Percentiles rank a stretch among this genome's conserved stretches.
Conservation (phyloP, 2,329 filamentous ascomycete genomes). For the Fusarium succisae region DNA sequence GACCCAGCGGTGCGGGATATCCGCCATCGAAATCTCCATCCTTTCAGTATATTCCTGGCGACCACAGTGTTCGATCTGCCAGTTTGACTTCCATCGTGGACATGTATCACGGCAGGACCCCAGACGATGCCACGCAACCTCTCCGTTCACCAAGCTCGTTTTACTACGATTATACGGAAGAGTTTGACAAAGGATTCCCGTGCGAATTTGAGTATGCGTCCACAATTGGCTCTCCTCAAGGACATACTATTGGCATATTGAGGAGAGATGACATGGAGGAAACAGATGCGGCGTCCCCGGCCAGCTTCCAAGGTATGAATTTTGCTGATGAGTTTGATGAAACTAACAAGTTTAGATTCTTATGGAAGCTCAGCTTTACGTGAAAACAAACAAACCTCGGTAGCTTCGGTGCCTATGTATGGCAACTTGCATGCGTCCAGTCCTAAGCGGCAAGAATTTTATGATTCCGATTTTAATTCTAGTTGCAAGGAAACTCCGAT, state of each 20-base stretch:
- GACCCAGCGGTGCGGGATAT: constrained; percentile 49
- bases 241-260: constrained; percentile 41
- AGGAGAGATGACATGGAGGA: constrained; percentile 31
- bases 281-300: background rate
- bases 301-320: background rate
- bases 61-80: constrained; percentile 53
- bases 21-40: constrained; percentile 43
- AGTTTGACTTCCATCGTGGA: constrained; percentile 62
- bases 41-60: constrained; percentile 47
- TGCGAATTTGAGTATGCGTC: constrained; percentile 19
- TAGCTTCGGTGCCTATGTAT: background rate
- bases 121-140: constrained; percentile 41
- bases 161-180: constrained; percentile 65
- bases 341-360: background rate
- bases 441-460: background rate
- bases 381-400: background rate
- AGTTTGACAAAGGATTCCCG: constrained; percentile 52
- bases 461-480: background rate
- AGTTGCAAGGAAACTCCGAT: background rate
- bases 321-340: background rate
- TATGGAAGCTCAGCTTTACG: background rate
- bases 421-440: background rate
- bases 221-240: constrained; percentile 47
- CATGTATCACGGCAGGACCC: constrained; percentile 52
- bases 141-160: constrained; percentile 49